These are phyloP conservation scores for Aspergillus persii DNA, from an alignment of 2,329 filamentous ascomycete species.

Conservation along the genomic window DNA sequence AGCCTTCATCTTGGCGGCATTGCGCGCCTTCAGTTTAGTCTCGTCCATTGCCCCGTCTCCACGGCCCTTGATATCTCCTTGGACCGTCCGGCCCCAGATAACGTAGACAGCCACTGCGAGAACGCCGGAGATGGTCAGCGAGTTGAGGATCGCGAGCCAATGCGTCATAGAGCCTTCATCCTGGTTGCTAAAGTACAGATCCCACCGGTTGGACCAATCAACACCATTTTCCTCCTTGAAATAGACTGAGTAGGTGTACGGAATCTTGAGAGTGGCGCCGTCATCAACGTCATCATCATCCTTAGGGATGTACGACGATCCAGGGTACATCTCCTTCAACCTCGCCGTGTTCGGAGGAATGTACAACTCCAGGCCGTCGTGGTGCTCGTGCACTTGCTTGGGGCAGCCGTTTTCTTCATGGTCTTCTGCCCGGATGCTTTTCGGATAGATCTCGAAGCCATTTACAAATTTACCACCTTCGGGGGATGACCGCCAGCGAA, in stretches of 20 bases:
- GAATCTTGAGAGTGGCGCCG: conserved; percentile 66
- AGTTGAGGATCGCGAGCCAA: conserved; percentile 87
- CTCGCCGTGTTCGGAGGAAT: conserved; percentile 63
- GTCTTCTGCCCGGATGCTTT: conserved; percentile 68
- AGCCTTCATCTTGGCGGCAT: conserved; percentile 36
- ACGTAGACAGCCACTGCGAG: conserved; percentile 77
- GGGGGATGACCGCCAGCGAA: conserved; percentile 71
- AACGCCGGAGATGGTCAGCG: conserved; percentile 75
- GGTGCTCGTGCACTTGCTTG: conserved; percentile 60
- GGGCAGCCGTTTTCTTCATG: conserved; percentile 67
- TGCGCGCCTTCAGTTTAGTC: conserved; percentile 56
- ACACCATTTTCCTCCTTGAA: conserved; percentile 78
- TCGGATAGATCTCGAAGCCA: conserved; percentile 86
- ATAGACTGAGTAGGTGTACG: conserved; percentile 87
- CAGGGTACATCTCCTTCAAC: conserved; percentile 54
- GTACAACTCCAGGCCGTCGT: conserved; percentile 66
- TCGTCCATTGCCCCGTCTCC: conserved; percentile 66
- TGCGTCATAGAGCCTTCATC: conserved; percentile 78
- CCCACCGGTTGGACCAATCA: conserved; percentile 83
- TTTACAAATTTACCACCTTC: conserved; percentile 76
- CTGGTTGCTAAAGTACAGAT: conserved; percentile 85
- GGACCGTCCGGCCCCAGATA: conserved; percentile 74
- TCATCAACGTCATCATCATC: conserved; percentile 60
- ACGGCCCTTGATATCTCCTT: conserved; percentile 73
- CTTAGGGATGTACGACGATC: conserved; percentile 59